phyloP scores from a whole-genome alignment of 2,329 filamentous ascomycete genomes.

The Bipolaris bicolor region DNA sequence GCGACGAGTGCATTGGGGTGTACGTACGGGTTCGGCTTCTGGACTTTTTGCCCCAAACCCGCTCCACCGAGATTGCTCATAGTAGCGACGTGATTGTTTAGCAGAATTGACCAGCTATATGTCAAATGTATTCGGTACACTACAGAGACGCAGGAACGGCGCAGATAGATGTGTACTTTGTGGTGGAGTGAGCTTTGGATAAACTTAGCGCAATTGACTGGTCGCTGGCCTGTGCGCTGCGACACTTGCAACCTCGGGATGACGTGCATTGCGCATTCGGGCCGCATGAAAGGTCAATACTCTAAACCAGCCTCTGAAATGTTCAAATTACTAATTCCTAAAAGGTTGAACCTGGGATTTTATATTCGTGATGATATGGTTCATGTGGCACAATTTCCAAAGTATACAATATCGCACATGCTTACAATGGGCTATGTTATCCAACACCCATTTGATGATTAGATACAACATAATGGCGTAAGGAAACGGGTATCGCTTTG shows the following conservation, averaged over 20 bases:
- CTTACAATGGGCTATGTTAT: too few relatives aligned
- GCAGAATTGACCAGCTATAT: rapidly evolving
- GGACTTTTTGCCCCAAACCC: constrained; percentile 66
- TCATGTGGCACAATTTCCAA: too few relatives aligned
- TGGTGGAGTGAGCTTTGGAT: constrained; percentile 36
- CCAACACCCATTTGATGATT: too few relatives aligned
- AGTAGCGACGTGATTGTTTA: not conserved
- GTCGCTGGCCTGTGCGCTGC: constrained; percentile 24
- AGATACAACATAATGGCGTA: not conserved
- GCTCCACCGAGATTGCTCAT: constrained; percentile 74
- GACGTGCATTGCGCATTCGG: constrained; percentile 21
- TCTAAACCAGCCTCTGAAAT: too few relatives aligned
- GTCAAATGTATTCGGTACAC: not conserved
- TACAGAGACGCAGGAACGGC: constrained; percentile 9
- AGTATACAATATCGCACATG: too few relatives aligned
- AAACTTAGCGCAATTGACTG: constrained; percentile 25
- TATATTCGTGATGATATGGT: too few relatives aligned
- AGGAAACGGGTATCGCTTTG: not conserved
- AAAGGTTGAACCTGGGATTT: too few relatives aligned
- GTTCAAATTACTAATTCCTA: too few relatives aligned
- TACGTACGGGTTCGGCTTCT: constrained; percentile 73
- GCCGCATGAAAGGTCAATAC: not conserved
- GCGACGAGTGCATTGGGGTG: constrained; percentile 1
- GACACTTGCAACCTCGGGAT: constrained; percentile 24
- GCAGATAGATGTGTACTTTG: constrained; percentile 3